Conservation (phyloP, 805 yeast genomes). For the Spencermartinsiella europaea region DNA sequence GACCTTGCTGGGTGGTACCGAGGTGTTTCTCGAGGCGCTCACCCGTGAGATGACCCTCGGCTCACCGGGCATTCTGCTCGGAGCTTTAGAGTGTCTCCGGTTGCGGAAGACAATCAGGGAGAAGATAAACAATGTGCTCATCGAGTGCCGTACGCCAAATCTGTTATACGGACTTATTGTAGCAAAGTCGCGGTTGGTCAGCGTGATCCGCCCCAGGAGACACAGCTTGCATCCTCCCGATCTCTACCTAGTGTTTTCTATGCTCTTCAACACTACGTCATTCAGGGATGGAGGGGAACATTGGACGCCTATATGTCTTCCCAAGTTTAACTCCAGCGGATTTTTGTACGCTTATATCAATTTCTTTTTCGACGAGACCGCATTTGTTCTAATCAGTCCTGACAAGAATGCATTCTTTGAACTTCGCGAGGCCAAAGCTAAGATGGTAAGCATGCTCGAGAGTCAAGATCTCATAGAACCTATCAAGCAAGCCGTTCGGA, state of each 20-base stretch:
- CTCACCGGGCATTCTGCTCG: conserved; percentile 56
- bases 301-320: conserved; percentile 92
- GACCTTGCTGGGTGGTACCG: conserved; percentile 68
- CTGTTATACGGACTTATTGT: conserved; percentile 73
- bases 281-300: conserved; percentile 56
- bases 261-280: conserved; percentile 57
- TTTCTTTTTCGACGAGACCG: conserved; percentile 40
- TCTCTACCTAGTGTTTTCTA: conserved; percentile 64
- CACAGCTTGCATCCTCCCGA: conserved; percentile 82
- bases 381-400: conserved; percentile 53
- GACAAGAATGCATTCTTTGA: conserved; percentile 76
- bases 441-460: conserved; percentile 42
- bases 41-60: conserved; percentile 48
- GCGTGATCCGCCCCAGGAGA: conserved; percentile 66
- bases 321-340: conserved; percentile 84
- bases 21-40: conserved; percentile 64
- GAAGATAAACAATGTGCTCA: conserved; percentile 50
- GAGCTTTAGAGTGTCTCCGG: conserved; percentile 60
- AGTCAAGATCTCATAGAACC: conserved; percentile 35
- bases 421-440: conserved; percentile 56
- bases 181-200: conserved; percentile 58
- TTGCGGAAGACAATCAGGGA: conserved; percentile 54
- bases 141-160: conserved; percentile 45
- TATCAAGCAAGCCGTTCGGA: conserved; percentile 34
- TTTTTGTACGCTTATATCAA: conserved; percentile 78